Evolutionary conservation across 768 basidiomycete species (phyloP).

Genomic region (Boletus insuetus): DNA sequence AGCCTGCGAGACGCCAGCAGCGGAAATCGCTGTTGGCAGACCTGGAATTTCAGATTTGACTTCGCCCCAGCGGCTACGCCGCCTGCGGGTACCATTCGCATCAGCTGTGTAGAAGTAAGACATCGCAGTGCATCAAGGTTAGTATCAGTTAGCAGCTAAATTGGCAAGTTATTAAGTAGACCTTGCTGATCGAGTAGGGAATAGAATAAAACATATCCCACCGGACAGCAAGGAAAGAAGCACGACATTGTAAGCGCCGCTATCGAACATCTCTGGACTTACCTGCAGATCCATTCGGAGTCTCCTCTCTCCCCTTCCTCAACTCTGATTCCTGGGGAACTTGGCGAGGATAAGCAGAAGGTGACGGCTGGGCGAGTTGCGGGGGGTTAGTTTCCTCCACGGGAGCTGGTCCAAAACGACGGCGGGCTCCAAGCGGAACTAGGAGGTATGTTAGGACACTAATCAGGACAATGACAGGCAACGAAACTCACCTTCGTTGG

Average conservation of each 20-base stretch:
- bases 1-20: conserved; percentile 89
- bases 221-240: conserved; percentile 35
- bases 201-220: conserved; percentile 24
- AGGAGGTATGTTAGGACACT: conserved; percentile 16
- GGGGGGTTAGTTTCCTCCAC: conserved; percentile 79
- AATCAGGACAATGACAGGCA: conserved; percentile 1
- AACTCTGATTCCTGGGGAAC: conserved; percentile 53
- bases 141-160: conserved; percentile 48
- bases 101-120: conserved; percentile 58
- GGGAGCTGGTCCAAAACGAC: conserved; percentile 88
- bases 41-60: conserved; percentile 89
- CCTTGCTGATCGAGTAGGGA: conserved; percentile 31
- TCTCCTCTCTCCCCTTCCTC: conserved; percentile 68
- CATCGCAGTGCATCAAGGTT: conserved; percentile 48
- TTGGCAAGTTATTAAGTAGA: conserved; percentile 33
- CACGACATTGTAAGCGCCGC: conserved; percentile 38
- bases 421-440: conserved; percentile 84
- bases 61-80: conserved; percentile 97
- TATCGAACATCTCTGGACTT: conserved; percentile 47
- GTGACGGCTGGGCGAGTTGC: conserved; percentile 83
- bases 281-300: conserved; percentile 71
- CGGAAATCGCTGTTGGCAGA: conserved; percentile 90
- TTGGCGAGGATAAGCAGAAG: conserved; percentile 78
- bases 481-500: conserved; percentile 79
- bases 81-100: conserved; percentile 86